phyloP scores from a whole-genome alignment of 345 rosid species.

The Acer saccharum region DNA sequence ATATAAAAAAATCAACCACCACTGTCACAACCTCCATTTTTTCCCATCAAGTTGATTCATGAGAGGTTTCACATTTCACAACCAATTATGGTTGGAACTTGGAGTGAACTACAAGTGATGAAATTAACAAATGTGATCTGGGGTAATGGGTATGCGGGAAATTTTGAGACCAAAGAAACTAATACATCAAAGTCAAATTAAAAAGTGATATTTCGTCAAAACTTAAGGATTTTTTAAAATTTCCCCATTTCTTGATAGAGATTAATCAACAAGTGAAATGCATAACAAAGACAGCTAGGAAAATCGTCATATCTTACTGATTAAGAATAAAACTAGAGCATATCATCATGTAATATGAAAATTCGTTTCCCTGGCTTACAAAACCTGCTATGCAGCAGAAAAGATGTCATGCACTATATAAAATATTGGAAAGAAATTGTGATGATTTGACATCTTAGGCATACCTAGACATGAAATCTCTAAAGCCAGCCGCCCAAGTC shows the following conservation, averaged over 20 bases:
- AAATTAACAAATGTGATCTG: neutral
- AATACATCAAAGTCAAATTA: neutral
- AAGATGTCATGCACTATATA: conserved; percentile 8
- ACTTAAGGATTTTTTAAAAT: neutral
- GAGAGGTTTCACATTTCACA: neutral
- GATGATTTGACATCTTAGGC: conserved; percentile 20
- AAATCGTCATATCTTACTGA: conserved; percentile 51
- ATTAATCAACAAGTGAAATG: neutral
- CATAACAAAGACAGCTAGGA: neutral
- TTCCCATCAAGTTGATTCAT: neutral
- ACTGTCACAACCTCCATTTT: neutral
- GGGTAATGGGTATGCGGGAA: neutral
- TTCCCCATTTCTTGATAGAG: neutral
- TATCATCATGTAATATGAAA: conserved; percentile 99
- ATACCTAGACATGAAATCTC: conserved; percentile 93
- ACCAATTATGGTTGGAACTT: neutral
- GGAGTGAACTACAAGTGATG: neutral
- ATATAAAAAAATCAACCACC: neutral
- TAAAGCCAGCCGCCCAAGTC: conserved; percentile 95
- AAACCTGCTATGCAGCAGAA: conserved; percentile 66
- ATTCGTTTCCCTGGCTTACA: conserved; percentile 96
- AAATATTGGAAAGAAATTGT: conserved; percentile 1
- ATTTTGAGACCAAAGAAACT: neutral
- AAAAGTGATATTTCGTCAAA: neutral
- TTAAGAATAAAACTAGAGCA: conserved; percentile 98